Evolutionary conservation across 331 rosid genomes (phyloP), one percentile per base, ranked within the genome.

Genomic region (Quercus tomentella): DNA sequence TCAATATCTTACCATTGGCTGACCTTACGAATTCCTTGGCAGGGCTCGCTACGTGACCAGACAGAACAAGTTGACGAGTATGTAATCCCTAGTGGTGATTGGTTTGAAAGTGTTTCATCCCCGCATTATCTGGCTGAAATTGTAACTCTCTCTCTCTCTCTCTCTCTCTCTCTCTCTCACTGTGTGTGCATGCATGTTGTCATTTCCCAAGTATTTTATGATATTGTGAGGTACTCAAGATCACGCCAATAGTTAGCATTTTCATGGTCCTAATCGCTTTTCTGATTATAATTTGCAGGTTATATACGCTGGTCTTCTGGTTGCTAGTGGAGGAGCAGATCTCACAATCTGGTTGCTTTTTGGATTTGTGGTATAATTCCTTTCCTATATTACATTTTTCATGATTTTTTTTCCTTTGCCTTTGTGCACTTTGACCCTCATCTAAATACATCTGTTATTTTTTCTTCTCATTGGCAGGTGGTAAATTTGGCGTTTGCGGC

Each of bases 101-200:
- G 97, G 98, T 95, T 95, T 71, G 88, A 89, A 79, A 22, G 81
- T 1, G 98, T 95, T 52, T 95, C 97, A 6, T 92, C 93, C 35
- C 91, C 98, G 4, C 98, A 95, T 72, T 95, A 95, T 84, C 92
- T 95, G 62, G 87, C 97, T 30, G 98, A 92, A 88, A 91, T 92
- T 30, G 98, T 91, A 89, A 85, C 67, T 62, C 70, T 80, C 85
- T 84, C 23, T 74, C 8, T 58, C 85, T 84, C 23, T 74, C 8
- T 58, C 4, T 58, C 16, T n/a, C 77, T 67, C 73, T 54, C 21
- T 74, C 23, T 74, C 8, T 58, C 1, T 60, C 7, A 3, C 1
- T 62, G 15, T 62, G 33, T 25, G 17, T 5, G 41, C 2, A 5
- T 20, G 11, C 35, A 18, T 67, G 8, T 67, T 35, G n/a, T 7